Evolutionary conservation across 2,329 filamentous ascomycete genomes (phyloP).

Genomic region (Stachybotrys echinatus): DNA sequence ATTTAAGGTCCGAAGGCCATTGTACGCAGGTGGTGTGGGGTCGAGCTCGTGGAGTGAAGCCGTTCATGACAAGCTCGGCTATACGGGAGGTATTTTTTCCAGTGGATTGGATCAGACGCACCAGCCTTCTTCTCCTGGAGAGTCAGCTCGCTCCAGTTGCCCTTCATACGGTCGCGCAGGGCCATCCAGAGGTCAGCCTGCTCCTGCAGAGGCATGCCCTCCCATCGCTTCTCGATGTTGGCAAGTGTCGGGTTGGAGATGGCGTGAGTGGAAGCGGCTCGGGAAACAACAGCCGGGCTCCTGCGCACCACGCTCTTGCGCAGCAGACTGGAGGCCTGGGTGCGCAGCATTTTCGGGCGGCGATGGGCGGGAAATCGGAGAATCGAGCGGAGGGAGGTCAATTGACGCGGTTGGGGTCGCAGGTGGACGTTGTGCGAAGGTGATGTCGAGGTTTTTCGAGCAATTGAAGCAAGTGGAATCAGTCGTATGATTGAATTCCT

Average conservation of each 20-base stretch:
- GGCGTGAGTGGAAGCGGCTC: conserved; percentile 70
- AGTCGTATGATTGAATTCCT: conserved; percentile 22
- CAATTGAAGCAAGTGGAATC: conserved; percentile 16
- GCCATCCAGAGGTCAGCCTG: conserved; percentile 99
- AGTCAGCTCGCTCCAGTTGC: conserved; percentile 91
- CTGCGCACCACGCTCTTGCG: conserved; percentile 40
- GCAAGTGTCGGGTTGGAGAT: conserved; percentile 97
- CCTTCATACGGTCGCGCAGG: conserved; percentile 97
- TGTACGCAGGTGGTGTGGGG: neutral
- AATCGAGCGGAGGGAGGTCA: conserved; percentile 16
- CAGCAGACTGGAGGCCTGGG: conserved; percentile 46
- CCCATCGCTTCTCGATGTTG: conserved; percentile 99
- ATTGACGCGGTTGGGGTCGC: conserved; percentile 24
- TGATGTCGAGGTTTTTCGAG: conserved; percentile 14
- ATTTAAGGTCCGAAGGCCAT: too few relatives aligned
- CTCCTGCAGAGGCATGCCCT: conserved; percentile 95
- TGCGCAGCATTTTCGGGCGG: conserved; percentile 46
- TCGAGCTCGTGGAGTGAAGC: neutral
- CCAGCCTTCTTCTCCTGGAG: conserved; percentile 98
- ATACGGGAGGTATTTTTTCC: conserved; percentile 28
- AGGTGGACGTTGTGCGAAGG: conserved; percentile 9
- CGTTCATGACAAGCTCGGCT: conserved; percentile 14
- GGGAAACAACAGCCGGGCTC: conserved; percentile 41
- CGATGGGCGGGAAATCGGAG: conserved; percentile 10
- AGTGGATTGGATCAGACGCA: conserved; percentile 48